These are phyloP conservation scores for Ceriops zippeliana DNA, from an alignment of 345 rosid genomes.

Conservation along the genomic window DNA sequence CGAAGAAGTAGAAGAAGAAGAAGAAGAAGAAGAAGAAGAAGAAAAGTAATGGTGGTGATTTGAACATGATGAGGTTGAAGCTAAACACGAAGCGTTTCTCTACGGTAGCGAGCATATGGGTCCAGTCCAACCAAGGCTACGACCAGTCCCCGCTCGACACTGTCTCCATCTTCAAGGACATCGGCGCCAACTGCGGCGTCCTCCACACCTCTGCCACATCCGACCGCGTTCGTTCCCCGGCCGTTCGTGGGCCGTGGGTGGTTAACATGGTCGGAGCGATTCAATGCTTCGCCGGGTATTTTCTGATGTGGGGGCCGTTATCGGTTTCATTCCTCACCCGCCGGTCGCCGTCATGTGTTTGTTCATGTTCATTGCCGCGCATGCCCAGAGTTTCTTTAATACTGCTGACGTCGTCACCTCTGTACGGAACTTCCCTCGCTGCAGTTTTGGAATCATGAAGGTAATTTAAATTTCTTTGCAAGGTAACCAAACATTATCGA, in stretches of 20 bases:
- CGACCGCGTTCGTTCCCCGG: neutral
- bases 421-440: constrained; percentile 27
- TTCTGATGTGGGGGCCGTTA: constrained; percentile 60
- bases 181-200: constrained; percentile 60
- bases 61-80: constrained; percentile 4
- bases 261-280: constrained; percentile 53
- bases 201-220: constrained; percentile 40
- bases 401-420: constrained; percentile 36
- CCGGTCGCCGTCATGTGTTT: constrained; percentile 34
- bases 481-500: too few species aligned
- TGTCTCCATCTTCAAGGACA: constrained; percentile 67
- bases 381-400: constrained; percentile 37
- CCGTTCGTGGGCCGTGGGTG: constrained; percentile 52
- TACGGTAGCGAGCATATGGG: constrained; percentile 70
- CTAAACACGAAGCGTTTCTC: constrained; percentile 52
- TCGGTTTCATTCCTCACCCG: constrained; percentile 40
- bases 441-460: constrained; percentile 43
- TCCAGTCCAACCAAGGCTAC: constrained; percentile 63
- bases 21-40: too few species aligned
- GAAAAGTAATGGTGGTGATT: neutral
- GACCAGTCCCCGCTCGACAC: constrained; percentile 73
- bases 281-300: constrained; percentile 57
- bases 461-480: constrained; percentile 10
- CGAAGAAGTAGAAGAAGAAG: too few species aligned
- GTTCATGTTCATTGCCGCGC: constrained; percentile 35